A percentile compares a stretch with the other conserved stretches of the same genome.
Evolutionary conservation across 257 asterid genomes (phyloP).

Genomic region (Gynochthodes officinalis): DNA sequence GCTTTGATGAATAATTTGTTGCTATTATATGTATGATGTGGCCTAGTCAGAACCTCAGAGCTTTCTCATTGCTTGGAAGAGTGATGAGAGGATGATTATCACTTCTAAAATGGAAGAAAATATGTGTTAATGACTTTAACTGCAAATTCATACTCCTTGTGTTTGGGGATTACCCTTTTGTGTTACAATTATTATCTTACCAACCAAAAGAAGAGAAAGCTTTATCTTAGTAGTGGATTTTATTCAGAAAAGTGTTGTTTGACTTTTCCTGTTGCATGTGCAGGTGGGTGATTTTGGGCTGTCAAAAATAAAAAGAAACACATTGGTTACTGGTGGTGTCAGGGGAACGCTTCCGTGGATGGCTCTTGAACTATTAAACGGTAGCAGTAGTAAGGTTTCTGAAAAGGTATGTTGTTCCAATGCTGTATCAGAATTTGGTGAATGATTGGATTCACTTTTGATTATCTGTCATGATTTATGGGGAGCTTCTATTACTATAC

Average conservation of each 20-base stretch:
- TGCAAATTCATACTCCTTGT: background rate
- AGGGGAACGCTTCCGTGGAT: conserved; percentile 98
- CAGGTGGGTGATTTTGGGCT: conserved; percentile 96
- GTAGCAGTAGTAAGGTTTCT: conserved; percentile 91
- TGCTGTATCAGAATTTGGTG: too few species aligned
- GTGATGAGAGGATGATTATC: background rate
- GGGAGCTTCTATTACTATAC: too few species aligned
- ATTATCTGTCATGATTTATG: too few species aligned
- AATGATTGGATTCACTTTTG: too few species aligned
- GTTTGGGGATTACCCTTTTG: background rate
- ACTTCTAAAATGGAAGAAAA: background rate
- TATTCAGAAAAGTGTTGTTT: background rate
- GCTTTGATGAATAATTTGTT: background rate
- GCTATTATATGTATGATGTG: background rate
- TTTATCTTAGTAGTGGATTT: background rate
- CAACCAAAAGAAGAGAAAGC: background rate
- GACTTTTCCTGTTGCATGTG: conserved; percentile 3
- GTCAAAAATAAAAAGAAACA: conserved; percentile 90
- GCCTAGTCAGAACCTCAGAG: conserved; percentile 1
- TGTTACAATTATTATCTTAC: background rate
- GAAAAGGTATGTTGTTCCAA: conserved; percentile 64
- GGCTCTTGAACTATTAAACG: conserved; percentile 94
- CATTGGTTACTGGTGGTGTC: conserved; percentile 90
- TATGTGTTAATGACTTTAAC: background rate
- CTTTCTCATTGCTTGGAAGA: background rate